These are phyloP conservation scores for Amauroascus niger DNA, from an alignment of 2,329 filamentous ascomycete species.

Conservation along the genomic window DNA sequence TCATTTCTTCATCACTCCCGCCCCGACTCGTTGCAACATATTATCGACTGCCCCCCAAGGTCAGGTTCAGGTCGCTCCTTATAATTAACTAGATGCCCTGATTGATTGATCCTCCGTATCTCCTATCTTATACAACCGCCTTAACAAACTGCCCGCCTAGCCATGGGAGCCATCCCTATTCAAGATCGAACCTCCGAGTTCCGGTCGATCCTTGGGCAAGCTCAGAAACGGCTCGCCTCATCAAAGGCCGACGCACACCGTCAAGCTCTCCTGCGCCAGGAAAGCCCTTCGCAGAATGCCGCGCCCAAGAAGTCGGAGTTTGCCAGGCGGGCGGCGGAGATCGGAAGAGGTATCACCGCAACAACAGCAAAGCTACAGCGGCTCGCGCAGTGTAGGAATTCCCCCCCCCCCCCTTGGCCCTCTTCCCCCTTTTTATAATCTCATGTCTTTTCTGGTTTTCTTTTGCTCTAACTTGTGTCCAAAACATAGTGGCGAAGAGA, in stretches of 20 bases:
- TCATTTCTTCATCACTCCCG: too few species aligned
- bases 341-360: slow-evolving; percentile 78
- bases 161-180: slow-evolving; percentile 57
- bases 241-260: slow-evolving; percentile 70
- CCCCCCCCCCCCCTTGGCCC: background rate
- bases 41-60: too few species aligned
- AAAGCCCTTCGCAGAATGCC: slow-evolving; percentile 49
- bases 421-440: too few species aligned
- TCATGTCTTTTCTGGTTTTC: too few species aligned
- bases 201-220: slow-evolving; percentile 76
- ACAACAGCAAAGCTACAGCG: slow-evolving; percentile 95
- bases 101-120: background rate
- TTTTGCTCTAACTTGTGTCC: background rate
- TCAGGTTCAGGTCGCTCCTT: too few species aligned
- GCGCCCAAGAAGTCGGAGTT: slow-evolving; percentile 61
- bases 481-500: slow-evolving; percentile 72
- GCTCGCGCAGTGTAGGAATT: slow-evolving; percentile 61
- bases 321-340: slow-evolving; percentile 79
- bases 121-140: background rate
- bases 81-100: too few species aligned
- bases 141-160: too few species aligned
- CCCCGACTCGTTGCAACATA: too few species aligned
- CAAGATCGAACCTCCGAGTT: slow-evolving; percentile 97
- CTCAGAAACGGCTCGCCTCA: slow-evolving; percentile 66
- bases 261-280: slow-evolving; percentile 66